Base-by-base conservation (phyloP, 805 yeast genomes). In the Sungouiozyma intestinalis region DNA sequence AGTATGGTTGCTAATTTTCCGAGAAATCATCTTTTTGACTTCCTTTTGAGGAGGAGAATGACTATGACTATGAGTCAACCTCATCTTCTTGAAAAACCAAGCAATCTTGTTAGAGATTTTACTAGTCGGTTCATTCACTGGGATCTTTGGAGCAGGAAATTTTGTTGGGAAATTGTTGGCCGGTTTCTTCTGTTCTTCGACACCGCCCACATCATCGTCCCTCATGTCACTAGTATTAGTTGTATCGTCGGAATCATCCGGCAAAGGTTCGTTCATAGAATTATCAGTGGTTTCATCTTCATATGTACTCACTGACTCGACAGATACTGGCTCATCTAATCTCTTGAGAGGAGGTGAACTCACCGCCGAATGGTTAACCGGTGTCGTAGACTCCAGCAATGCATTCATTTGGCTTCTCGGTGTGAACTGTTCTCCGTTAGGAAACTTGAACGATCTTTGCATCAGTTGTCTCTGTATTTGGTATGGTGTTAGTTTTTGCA, bases 391-490 rank as follows among this genome's bases (percentile, higher is more conserved):
- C 11, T 24, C 29, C 11, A 24, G 11, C 6, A 11, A 24, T 7
- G 29, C 29, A 6, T 7, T 24, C 29, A 24, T 24, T 24, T 24
- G 29, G 11, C 41, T 49, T 36, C 53, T 54, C 27, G 65, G 64
- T 2, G 60, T 60, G 36, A 59, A 60, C 33, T 40, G 49, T 36
- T 60, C 65, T 21, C 65, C 65, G 45, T 60, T 60, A 1, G 60
- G 57, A 33, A 60, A 60, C 39, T 50, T 51, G 34, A 59, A 60
- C 14, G 56, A 45, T 5, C 24, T 46, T 40, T 48, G 48, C 65
- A 59, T 59, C 36, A 52, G 56, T 18, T 41, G 47, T 40, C 57
- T 53, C 44, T 58, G 63, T 36, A 51, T 31, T 39, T 59, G 59
- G 40, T 50, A 57, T n/a, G 61, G 58, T 3, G 63, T 53, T 33